Base-by-base conservation (phyloP, 2,329 filamentous ascomycete species). In the Neonectria sp. region DNA sequence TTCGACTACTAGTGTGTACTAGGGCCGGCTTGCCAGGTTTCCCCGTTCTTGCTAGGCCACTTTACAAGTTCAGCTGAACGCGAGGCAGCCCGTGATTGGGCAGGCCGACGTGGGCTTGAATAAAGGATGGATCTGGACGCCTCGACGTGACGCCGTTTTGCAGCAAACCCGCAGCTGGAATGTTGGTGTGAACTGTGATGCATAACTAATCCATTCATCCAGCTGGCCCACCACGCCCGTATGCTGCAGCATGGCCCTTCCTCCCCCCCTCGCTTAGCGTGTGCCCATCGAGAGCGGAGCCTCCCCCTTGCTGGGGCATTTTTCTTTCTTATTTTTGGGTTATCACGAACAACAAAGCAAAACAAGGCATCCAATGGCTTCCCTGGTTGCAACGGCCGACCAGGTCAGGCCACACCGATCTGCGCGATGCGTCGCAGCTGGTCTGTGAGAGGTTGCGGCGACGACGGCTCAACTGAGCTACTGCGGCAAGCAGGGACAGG, bases 381-480 rank as follows among this genome's bases (percentile, higher is more conserved):
- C 37, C 15, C 37, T 15, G 37, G 37, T 13, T 15, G 35, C 35
- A 35, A 21, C 21, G 21, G 21, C 21, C 21, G 21, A 21, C 21
- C 21, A 11, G 33, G 11, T 37, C 37, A n/a, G 40, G n/a, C 40
- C 40, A 45, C 40, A 45, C 40, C 40, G n/a, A 45, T 45, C 40
- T 45, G 40, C 40, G 13, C 40, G 40, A 45, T 45, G 40, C 40
- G n/a, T 45, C 40, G 40, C 40, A n/a, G 40, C 40, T 21, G n/a
- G 40, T 8, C n/a, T 45, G 40, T 45, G 40, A 45, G 40, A 45
- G 40, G 40, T 12, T 21, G n/a, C 8, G 40, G 40, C 40, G 40
- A 24, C n/a, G 37, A 45, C 40, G 40, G n/a, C 40, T 45, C 40
- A 45, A 45, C 40, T 45, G 40, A 45, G 40, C 40, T 45, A 45